Percentiles rank a stretch among this genome's conserved stretches.
Evolutionary conservation across 225 moss, liverwort and hornwort genomes (phyloP).

Genomic region (Polytrichum formosum): DNA sequence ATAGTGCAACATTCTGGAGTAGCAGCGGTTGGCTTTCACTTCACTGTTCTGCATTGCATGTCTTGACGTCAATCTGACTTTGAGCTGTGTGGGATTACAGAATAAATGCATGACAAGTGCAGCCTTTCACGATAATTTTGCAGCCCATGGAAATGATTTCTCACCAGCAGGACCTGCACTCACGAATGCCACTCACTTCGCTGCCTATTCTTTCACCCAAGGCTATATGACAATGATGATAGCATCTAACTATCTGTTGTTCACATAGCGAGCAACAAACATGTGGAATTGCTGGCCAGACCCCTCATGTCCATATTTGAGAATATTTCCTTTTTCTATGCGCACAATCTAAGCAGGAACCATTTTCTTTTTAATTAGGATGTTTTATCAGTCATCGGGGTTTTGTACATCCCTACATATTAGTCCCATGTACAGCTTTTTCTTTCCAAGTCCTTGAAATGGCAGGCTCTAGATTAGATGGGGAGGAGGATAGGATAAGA

Average conservation of each 20-base stretch:
- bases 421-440: constrained; percentile 10
- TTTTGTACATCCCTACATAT: neutral
- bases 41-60: neutral
- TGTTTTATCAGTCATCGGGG: neutral
- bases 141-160: constrained; percentile 16
- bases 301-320: neutral
- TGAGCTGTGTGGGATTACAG: constrained; percentile 23
- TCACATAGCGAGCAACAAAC: constrained; percentile 1
- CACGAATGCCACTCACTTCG: constrained; percentile 29
- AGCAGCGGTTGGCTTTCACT: neutral
- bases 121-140: constrained; percentile 22
- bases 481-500: neutral
- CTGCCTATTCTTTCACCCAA: constrained; percentile 39
- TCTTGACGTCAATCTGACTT: neutral
- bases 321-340: neutral
- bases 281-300: constrained; percentile 1
- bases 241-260: constrained; percentile 22
- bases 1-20: neutral
- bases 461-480: constrained; percentile 4
- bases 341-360: neutral
- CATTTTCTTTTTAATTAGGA: neutral
- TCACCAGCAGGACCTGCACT: constrained; percentile 34
- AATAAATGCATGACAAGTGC: constrained; percentile 23
- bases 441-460: constrained; percentile 25
- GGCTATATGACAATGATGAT: constrained; percentile 20